Evolutionary conservation across 2,329 filamentous ascomycete species (phyloP).

Genomic region (Aaosphaeria pasadenensis): DNA sequence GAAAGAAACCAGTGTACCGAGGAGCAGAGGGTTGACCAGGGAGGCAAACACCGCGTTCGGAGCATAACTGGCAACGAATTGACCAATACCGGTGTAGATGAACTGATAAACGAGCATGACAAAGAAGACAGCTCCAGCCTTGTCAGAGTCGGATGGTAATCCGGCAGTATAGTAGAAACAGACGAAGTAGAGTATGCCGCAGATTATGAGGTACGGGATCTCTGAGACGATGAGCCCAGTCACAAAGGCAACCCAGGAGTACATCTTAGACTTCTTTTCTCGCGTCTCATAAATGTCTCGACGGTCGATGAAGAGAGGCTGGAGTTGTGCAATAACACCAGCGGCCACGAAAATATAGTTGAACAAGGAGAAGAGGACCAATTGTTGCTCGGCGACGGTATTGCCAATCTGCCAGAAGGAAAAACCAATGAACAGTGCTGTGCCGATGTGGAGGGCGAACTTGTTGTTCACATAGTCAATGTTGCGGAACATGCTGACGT

Average conservation of each 20-base stretch:
- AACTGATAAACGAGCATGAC: conserved; percentile 63
- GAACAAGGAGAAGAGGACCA: conserved; percentile 49
- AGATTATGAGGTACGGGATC: conserved; percentile 62
- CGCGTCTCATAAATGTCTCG: conserved; percentile 55
- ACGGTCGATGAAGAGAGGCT: conserved; percentile 44
- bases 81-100: conserved; percentile 54
- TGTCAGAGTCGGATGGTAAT: conserved; percentile 42
- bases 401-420: conserved; percentile 24
- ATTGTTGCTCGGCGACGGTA: conserved; percentile 38
- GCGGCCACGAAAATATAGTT: conserved; percentile 44
- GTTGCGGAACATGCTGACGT: conserved; percentile 21
- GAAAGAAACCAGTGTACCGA: conserved; percentile 20
- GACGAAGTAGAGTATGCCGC: conserved; percentile 59
- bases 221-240: conserved; percentile 68
- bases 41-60: conserved; percentile 49
- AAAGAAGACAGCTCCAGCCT: conserved; percentile 49
- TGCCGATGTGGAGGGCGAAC: conserved; percentile 18
- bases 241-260: conserved; percentile 71
- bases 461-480: conserved; percentile 26
- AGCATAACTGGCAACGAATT: conserved; percentile 51
- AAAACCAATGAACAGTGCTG: conserved; percentile 24
- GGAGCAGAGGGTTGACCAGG: conserved; percentile 44
- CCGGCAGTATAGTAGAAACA: conserved; percentile 61
- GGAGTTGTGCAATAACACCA: conserved; percentile 39
- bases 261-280: conserved; percentile 64